Evolutionary conservation across 169 alveolate genomes (phyloP), one percentile per base, ranked within the genome.

Genomic region (Plasmodium blacklocki): DNA sequence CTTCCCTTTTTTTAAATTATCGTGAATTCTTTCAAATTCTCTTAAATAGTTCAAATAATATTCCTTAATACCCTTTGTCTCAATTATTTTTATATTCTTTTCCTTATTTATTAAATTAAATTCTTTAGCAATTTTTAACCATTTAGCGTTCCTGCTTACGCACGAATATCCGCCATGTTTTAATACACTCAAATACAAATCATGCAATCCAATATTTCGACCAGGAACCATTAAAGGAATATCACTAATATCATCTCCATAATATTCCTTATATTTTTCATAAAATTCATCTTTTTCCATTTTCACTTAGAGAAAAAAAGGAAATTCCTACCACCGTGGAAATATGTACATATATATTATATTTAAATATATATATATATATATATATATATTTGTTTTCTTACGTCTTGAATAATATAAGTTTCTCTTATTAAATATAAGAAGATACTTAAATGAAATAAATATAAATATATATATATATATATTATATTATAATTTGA

Each of bases 1-100:
- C 50, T 85, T 85, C 47, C 92, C 92, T 66, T 85, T 85, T 71
- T 72, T 70, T 58, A 72, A 15, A 54, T 85, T 85, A 5, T 85
- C 92, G 49, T 85, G 92, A 15, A 85, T 85, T 26, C 92, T 70
- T 70, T 85, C 92, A 63, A 85, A 85, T 14, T 85, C 92, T 60
- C 92, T 71, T 4, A 85, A 32, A 70, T 85, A 85, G n/a, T 73
- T 85, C 23, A 85, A 63, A 73, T 85, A 85, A 63, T 85, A 85
- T 21, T 85, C 92, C 56, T 85, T 85, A 3, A 85, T 85, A 56
- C 54, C 19, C 47, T 47, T 70, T 6, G 45, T 71, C 59, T 85
- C 92, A 21, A 70, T 71, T 26, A 85, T 52, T 50, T 66, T 70
- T 59, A 72, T 85, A 60, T 85, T 85, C 21, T 72, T 85, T 50